Base-by-base conservation (phyloP, 371 early-diverging fungal species). In the Mucor saturninus region DNA sequence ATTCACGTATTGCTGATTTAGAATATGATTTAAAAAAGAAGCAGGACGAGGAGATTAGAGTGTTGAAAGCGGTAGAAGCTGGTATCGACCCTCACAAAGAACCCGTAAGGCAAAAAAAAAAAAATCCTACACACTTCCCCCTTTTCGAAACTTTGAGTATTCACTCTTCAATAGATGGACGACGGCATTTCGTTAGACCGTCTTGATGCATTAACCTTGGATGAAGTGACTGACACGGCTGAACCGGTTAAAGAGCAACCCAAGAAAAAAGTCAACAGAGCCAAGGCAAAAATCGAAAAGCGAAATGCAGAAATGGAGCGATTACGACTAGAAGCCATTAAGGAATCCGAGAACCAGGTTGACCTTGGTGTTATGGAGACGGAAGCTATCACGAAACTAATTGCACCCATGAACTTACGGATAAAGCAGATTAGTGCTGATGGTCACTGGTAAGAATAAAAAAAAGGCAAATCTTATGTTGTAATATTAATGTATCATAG, bases 221-320 rank as follows among this genome's bases (percentile, higher is more conserved):
- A 75, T 29, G 73, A 73, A 6, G 70, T 65, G 10, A 58, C 68
- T 39, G 54, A 67, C 29, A 21, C 42, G 26, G 58, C 59, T 11
- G 26, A 32, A 46, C 40, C 59, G 11, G 43, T 53, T 35, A 46
- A 70, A 43, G 43, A 63, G 42, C 54, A 40, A 2, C 58, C 63
- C 1, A 35, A 55, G 28, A 63, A 78, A 68, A 92, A 92, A 48
- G 83, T 87, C 5, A 92, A 88, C 58, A 75, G 86, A 40, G 87
- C 87, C 49, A 84, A 89, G 67, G 66, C 84, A 13, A 83, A 89
- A 51, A 84, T 91, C 74, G 89, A 89, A 61, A 80, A 84, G 37
- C 90, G 89, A 54, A 88, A 86, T 15, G 92, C 89, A 43, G 86
- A 92, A 69, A 75, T 94, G 67, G 87, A 86, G 59, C 87, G 90